Conservation (phyloP, 179 eudicot genomes). For the Nepenthes alata region DNA sequence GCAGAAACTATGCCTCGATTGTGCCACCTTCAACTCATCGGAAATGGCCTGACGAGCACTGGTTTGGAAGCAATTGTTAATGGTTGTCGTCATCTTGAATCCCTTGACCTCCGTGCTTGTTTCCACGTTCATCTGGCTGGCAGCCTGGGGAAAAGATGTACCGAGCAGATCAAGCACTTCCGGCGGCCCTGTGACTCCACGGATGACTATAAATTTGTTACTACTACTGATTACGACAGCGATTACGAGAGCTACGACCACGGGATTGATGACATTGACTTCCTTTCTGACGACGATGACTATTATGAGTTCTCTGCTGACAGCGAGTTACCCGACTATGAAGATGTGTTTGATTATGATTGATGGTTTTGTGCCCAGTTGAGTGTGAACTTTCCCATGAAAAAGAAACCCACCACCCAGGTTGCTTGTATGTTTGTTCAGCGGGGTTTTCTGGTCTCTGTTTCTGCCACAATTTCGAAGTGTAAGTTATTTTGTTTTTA, state of each 20-base stretch:
- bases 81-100: conserved; percentile 46
- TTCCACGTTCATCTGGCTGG: conserved; percentile 29
- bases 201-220: conserved; percentile 38
- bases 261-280: conserved; percentile 28
- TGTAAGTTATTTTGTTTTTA: no score
- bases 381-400: no score
- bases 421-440: no score
- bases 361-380: not conserved
- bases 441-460: no score
- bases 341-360: conserved; percentile 4
- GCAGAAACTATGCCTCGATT: conserved; percentile 49
- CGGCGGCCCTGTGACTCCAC: conserved; percentile 38
- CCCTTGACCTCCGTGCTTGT: conserved; percentile 69
- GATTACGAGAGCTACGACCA: conserved; percentile 28
- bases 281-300: conserved; percentile 32
- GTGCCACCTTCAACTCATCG: conserved; percentile 48
- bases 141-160: conserved; percentile 28
- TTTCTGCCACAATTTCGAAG: no score
- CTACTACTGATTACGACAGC: conserved; percentile 19
- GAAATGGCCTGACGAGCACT: conserved; percentile 43
- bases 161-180: conserved; percentile 31
- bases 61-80: conserved; percentile 56
- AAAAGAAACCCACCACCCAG: no score
- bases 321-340: conserved; percentile 17
- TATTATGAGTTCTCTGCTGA: conserved; percentile 35